A percentile compares a stretch with the other conserved stretches of the same genome.
Conservation (phyloP, 768 basidiomycete genomes). For the Boletus sp. region DNA sequence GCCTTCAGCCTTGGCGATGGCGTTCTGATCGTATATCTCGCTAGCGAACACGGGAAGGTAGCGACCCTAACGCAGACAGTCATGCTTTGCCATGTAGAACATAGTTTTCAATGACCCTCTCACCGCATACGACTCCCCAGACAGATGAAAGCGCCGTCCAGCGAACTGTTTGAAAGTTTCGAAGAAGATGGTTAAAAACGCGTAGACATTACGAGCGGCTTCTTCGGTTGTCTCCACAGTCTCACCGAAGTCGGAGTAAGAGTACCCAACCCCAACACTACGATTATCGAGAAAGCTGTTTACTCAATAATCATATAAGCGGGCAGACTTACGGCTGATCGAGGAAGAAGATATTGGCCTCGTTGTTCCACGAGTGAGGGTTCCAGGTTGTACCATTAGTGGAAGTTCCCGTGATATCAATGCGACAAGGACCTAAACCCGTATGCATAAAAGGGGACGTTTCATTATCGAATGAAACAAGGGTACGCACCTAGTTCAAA, state of each 20-base stretch:
- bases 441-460: conserved; percentile 28
- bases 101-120: conserved; percentile 17
- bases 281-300: not conserved
- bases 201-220: conserved; percentile 73
- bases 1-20: conserved; percentile 46
- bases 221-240: conserved; percentile 73
- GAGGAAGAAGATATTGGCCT: conserved; percentile 69
- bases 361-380: conserved; percentile 63
- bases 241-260: conserved; percentile 68
- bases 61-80: conserved; percentile 49
- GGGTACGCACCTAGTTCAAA: conserved; percentile 49
- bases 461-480: conserved; percentile 7
- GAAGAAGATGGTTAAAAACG: conserved; percentile 78
- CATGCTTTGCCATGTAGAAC: not conserved
- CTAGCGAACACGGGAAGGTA: conserved; percentile 76
- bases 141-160: conserved; percentile 65
- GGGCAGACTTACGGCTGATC: conserved; percentile 52
- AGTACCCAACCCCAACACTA: conserved; percentile 70
- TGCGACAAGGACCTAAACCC: conserved; percentile 53
- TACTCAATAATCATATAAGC: not conserved
- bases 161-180: conserved; percentile 73
- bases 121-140: conserved; percentile 75
- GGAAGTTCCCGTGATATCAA: conserved; percentile 56
- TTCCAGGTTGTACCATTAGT: conserved; percentile 63
- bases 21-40: conserved; percentile 74